Percentiles rank a stretch among this genome's conserved stretches.
phyloP scores from a whole-genome alignment of 2,329 filamentous ascomycete species.

The Calonectria pseudoturangicola region DNA sequence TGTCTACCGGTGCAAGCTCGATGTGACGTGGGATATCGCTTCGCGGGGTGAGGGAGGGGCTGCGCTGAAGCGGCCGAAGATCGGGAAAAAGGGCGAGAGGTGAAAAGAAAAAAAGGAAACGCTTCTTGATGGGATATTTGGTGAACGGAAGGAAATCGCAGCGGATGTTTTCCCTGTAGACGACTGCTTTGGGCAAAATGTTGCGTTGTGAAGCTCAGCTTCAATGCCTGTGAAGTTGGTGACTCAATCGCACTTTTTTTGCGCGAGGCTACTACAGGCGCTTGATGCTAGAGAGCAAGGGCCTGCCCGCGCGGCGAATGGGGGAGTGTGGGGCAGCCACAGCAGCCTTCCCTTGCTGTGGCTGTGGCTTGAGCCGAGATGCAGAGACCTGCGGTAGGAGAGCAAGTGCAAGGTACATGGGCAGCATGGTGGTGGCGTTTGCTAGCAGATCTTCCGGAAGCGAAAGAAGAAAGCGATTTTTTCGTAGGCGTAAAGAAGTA shows the following conservation, averaged over 20 bases:
- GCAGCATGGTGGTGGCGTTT: background rate
- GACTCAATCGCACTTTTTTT: constrained; percentile 56
- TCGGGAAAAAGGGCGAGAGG: constrained; percentile 6
- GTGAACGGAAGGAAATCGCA: background rate
- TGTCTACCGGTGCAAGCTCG: constrained; percentile 23
- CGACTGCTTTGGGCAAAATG: constrained; percentile 42
- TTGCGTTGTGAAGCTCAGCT: constrained; percentile 38
- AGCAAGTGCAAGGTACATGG: constrained; percentile 17
- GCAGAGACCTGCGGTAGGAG: constrained; percentile 15
- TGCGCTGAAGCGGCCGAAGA: constrained; percentile 21
- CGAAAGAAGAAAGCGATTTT: background rate
- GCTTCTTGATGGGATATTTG: background rate
- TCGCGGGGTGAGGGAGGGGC: constrained; percentile 41
- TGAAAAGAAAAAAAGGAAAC: constrained; percentile 9
- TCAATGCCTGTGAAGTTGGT: constrained; percentile 43
- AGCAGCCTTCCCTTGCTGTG: constrained; percentile 49
- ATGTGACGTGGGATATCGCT: constrained; percentile 48
- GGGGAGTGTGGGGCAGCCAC: constrained; percentile 44
- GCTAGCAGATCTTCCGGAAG: background rate
- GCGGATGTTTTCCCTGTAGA: constrained; percentile 28
- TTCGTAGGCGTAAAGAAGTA: background rate
- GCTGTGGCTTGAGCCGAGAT: constrained; percentile 22
- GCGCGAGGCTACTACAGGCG: constrained; percentile 52
- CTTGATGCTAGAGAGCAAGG: constrained; percentile 32
- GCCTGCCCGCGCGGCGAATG: constrained; percentile 37